Evolutionary conservation across 202 grass and related monocot species (phyloP).

Genomic region (Bolboschoenoplectus hybrid): DNA sequence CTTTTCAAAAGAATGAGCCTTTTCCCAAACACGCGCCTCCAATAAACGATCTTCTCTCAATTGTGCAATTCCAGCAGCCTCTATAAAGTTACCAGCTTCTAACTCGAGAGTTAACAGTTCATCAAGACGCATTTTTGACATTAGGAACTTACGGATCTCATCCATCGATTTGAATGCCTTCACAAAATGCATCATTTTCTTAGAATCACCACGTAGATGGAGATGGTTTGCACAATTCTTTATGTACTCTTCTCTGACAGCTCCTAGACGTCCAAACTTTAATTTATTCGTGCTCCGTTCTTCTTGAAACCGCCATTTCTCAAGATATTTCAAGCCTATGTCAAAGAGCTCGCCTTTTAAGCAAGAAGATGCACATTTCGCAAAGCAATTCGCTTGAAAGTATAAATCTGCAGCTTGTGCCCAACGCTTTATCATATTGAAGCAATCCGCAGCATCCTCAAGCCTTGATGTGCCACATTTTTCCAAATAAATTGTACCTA

Average conservation of each 20-base stretch:
- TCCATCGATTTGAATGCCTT: slow-evolving; percentile 67
- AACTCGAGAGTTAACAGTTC: slow-evolving; percentile 69
- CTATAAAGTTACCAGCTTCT: slow-evolving; percentile 67
- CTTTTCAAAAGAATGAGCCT: slow-evolving; percentile 51
- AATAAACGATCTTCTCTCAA: slow-evolving; percentile 53
- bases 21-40: slow-evolving; percentile 68
- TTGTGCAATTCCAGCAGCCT: slow-evolving; percentile 63
- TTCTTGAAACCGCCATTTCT: slow-evolving; percentile 48
- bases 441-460: slow-evolving; percentile 74
- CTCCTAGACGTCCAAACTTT: slow-evolving; percentile 35
- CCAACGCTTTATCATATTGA: slow-evolving; percentile 51
- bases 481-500: slow-evolving; percentile 74
- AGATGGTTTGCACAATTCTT: slow-evolving; percentile 54
- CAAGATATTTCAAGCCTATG: slow-evolving; percentile 49
- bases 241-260: slow-evolving; percentile 48
- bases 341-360: slow-evolving; percentile 56
- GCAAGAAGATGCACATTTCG: slow-evolving; percentile 62
- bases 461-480: slow-evolving; percentile 68
- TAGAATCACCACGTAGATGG: slow-evolving; percentile 49
- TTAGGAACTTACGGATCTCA: slow-evolving; percentile 53
- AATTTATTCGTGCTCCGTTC: slow-evolving; percentile 36
- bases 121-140: slow-evolving; percentile 49
- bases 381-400: slow-evolving; percentile 70
- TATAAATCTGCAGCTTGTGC: slow-evolving; percentile 60
- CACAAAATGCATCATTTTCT: slow-evolving; percentile 65